Evolutionary conservation across 179 eudicot genomes (phyloP).

Genomic region (Patellifolia procumbens): DNA sequence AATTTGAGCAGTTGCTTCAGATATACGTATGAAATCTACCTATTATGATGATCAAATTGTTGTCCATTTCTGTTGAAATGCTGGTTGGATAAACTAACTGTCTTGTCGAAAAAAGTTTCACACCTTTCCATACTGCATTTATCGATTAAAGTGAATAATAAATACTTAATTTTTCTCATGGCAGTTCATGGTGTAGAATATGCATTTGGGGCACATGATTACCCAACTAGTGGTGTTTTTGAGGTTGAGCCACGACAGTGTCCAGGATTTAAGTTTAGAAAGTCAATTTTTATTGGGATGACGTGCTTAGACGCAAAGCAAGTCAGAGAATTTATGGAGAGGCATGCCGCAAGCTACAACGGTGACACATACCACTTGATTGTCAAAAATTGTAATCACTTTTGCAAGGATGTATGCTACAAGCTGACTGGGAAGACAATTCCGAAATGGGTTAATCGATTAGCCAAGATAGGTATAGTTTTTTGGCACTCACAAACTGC

Average conservation of each 20-base stretch:
- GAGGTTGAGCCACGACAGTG: conserved; percentile 96
- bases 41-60: not conserved
- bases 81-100: not conserved
- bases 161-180: conserved; percentile 20
- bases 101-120: not conserved
- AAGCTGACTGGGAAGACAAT: conserved; percentile 75
- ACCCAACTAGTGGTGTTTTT: conserved; percentile 86
- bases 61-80: not conserved
- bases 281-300: conserved; percentile 75
- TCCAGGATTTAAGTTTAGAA: conserved; percentile 95
- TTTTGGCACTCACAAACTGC: not conserved
- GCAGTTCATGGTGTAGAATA: conserved; percentile 95
- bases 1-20: not conserved
- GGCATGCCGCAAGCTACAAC: conserved; percentile 71
- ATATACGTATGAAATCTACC: not conserved
- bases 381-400: conserved; percentile 91
- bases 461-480: conserved; percentile 74
- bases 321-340: conserved; percentile 86
- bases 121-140: not conserved
- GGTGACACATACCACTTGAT: conserved; percentile 94
- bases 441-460: conserved; percentile 91
- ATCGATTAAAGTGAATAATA: not conserved
- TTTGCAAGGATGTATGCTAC: conserved; percentile 81
- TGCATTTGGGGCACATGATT: conserved; percentile 98
- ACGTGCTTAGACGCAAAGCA: conserved; percentile 66